Evolutionary conservation across 164 flowering plant species (phyloP).

Genomic region (Hamamelis virginiana): DNA sequence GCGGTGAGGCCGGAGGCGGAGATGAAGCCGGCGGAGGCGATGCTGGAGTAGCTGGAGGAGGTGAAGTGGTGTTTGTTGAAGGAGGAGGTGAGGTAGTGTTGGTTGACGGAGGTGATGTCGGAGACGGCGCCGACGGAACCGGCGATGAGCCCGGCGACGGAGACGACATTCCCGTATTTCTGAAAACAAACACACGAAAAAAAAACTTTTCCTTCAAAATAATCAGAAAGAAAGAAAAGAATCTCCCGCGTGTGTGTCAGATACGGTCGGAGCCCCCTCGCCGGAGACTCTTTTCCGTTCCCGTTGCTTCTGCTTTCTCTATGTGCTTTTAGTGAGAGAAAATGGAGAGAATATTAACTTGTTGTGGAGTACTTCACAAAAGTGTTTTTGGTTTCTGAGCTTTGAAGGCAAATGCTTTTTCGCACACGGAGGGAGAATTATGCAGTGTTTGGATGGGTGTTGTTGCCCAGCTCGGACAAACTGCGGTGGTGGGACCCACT

Average conservation of each 20-base stretch:
- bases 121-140: conserved; percentile 8
- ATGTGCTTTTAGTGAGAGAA: too few relatives aligned
- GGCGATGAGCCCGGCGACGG: conserved; percentile 22
- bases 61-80: conserved; percentile 8
- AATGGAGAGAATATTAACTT: too few relatives aligned
- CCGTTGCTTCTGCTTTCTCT: too few relatives aligned
- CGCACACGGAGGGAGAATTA: background rate
- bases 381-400: background rate
- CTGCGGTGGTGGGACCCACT: conserved; percentile 12
- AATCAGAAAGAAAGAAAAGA: conserved; percentile 10
- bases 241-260: conserved; percentile 6
- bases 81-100: conserved; percentile 21
- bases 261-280: background rate
- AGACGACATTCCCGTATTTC: conserved; percentile 12
- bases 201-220: background rate
- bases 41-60: conserved; percentile 16
- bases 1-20: conserved; percentile 2
- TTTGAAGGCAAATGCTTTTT: background rate
- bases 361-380: background rate
- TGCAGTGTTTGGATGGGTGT: background rate
- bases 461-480: background rate
- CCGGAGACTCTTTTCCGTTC: too few relatives aligned
- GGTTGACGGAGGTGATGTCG: conserved; percentile 22
- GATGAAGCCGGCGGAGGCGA: conserved; percentile 10
- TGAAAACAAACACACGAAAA: too few relatives aligned